Conservation (phyloP, 805 yeast genomes). For the Yarrowia deformans region DNA sequence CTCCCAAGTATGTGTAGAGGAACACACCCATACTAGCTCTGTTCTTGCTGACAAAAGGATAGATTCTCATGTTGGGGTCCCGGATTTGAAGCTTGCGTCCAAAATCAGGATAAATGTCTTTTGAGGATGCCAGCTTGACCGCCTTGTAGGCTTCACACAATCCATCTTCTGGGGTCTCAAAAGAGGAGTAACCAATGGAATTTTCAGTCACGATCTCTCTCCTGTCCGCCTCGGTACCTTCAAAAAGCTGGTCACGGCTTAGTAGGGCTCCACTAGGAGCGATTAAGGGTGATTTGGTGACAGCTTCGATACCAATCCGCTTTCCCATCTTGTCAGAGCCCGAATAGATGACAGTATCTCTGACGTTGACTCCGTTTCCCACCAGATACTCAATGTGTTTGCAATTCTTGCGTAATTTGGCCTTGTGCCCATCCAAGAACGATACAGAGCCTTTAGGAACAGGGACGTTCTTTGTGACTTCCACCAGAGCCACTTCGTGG, state of each 20-base stretch:
- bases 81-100: background rate
- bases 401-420: background rate
- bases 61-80: background rate
- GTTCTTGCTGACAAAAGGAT: background rate
- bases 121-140: background rate
- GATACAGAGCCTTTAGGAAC: background rate
- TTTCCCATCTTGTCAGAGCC: background rate
- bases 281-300: background rate
- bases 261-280: too few species aligned
- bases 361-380: background rate
- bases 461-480: background rate
- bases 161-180: too few species aligned
- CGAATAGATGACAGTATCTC: background rate
- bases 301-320: background rate
- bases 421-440: background rate
- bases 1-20: background rate
- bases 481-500: too few species aligned
- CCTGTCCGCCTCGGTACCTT: background rate
- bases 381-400: background rate
- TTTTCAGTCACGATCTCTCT: too few species aligned
- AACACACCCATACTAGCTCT: background rate
- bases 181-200: too few species aligned
- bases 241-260: too few species aligned
- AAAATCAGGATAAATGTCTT: background rate
- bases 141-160: background rate